A percentile compares a stretch with the other conserved stretches of the same genome.
phyloP scores from a whole-genome alignment of 2,329 filamentous ascomycete species.

The Pleochaeta shiraiana region DNA sequence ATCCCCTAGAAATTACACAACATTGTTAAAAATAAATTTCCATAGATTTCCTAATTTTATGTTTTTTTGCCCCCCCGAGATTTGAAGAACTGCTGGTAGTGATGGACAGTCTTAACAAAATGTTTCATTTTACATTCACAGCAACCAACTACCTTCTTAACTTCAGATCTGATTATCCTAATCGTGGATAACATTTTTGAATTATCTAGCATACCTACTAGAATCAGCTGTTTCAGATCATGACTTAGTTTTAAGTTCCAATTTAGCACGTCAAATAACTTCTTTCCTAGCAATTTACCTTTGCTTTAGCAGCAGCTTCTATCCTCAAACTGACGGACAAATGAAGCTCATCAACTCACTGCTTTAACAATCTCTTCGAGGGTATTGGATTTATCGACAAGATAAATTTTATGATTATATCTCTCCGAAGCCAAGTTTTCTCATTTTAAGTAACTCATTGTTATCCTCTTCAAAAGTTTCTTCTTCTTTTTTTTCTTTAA shows the following conservation, averaged over 20 bases:
- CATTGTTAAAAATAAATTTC: not conserved
- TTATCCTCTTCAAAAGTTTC: not conserved
- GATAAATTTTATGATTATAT: slow-evolving; percentile 6
- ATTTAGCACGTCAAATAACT: not conserved
- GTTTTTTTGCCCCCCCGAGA: not conserved
- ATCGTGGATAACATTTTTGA: not conserved
- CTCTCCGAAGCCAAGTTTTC: not conserved
- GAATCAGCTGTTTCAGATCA: not conserved
- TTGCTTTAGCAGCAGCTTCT: slow-evolving; percentile 4
- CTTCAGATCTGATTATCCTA: not conserved
- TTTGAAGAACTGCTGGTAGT: not conserved
- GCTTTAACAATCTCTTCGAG: slow-evolving; percentile 4
- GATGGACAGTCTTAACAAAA: not conserved
- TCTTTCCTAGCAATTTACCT: not conserved
- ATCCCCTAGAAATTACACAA: not conserved
- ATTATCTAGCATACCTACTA: not conserved
- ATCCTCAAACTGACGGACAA: slow-evolving; percentile 5
- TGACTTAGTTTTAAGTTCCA: not conserved
- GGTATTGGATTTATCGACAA: slow-evolving; percentile 7
- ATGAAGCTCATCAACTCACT: slow-evolving; percentile 4
- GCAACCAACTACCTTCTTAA: not conserved
- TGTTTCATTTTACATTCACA: not conserved
- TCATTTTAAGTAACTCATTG: too few relatives aligned
- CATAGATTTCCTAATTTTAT: not conserved
- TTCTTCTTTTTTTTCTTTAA: too few relatives aligned